Conservation (phyloP, 495 filamentous ascomycete genomes). For the Podospora pseudoanserina region DNA sequence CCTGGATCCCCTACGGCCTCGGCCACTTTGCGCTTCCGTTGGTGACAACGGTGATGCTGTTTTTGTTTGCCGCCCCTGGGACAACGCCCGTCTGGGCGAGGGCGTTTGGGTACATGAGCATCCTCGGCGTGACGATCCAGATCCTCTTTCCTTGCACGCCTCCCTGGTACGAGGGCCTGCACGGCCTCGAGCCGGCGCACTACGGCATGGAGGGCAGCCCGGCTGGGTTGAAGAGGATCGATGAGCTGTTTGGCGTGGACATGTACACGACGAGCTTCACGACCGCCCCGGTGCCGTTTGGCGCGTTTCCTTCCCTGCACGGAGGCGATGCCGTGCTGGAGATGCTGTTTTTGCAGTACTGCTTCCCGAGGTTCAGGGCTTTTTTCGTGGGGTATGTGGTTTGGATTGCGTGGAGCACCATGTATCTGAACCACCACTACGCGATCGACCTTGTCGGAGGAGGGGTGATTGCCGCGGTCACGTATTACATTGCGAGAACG, state of each 20-base stretch:
- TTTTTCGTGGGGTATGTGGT: slow-evolving; percentile 75
- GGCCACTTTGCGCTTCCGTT: slow-evolving; percentile 81
- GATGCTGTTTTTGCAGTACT: slow-evolving; percentile 86
- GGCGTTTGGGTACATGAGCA: slow-evolving; percentile 88
- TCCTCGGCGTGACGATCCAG: slow-evolving; percentile 80
- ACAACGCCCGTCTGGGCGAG: slow-evolving; percentile 79
- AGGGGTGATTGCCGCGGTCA: slow-evolving; percentile 70
- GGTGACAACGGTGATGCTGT: slow-evolving; percentile 70
- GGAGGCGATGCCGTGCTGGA: slow-evolving; percentile 81
- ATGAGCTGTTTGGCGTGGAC: slow-evolving; percentile 81
- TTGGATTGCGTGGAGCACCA: slow-evolving; percentile 98
- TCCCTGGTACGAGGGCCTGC: slow-evolving; percentile 90
- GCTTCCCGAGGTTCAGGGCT: slow-evolving; percentile 74
- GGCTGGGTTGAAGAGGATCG: slow-evolving; percentile 83
- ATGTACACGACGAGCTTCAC: slow-evolving; percentile 88
- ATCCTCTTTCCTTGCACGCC: slow-evolving; percentile 87
- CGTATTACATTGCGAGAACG: slow-evolving; percentile 75
- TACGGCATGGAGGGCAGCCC: slow-evolving; percentile 86
- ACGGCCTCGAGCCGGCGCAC: slow-evolving; percentile 80
- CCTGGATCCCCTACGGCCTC: slow-evolving; percentile 90
- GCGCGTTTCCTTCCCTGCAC: slow-evolving; percentile 89
- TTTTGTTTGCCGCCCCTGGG: slow-evolving; percentile 82
- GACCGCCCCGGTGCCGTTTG: slow-evolving; percentile 86
- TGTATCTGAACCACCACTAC: slow-evolving; percentile 96
- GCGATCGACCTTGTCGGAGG: slow-evolving; percentile 89